These are phyloP conservation scores for Alnus rubra DNA, from an alignment of 306 rosid genomes.

Conservation along the genomic window DNA sequence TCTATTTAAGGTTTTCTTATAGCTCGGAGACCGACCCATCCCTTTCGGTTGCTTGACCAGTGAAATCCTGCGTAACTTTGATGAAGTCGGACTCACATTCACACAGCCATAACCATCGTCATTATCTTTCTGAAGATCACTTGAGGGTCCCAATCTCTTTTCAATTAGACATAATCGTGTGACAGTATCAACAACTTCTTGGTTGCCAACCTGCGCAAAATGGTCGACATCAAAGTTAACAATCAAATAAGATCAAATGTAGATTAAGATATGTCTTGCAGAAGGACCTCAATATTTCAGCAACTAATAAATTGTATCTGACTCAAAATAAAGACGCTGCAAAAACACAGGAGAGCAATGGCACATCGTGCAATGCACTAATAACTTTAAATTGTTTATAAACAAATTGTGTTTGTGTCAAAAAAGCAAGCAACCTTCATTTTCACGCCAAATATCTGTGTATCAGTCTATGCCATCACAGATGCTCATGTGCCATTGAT, in stretches of 20 bases:
- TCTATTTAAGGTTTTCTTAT: constrained; percentile 25
- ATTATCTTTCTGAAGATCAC: constrained; percentile 28
- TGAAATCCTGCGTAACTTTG: constrained; percentile 53
- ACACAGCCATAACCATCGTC: constrained; percentile 33
- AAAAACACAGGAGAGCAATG: background rate
- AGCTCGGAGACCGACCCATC: constrained; percentile 28
- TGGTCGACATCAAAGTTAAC: constrained; percentile 6
- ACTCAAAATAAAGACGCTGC: background rate
- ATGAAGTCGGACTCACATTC: constrained; percentile 45
- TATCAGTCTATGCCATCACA: background rate
- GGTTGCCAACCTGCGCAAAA: constrained; percentile 51
- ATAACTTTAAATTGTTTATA: background rate
- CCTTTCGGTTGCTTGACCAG: constrained; percentile 39
- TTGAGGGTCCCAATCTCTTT: constrained; percentile 29
- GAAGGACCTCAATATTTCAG: background rate
- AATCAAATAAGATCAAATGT: background rate
- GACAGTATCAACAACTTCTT: constrained; percentile 54
- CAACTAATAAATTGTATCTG: background rate
- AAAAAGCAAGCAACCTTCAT: background rate
- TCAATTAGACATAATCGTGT: constrained; percentile 32
- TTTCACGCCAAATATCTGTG: background rate
- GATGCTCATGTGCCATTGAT: background rate
- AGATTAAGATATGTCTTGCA: background rate
- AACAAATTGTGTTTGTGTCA: background rate
- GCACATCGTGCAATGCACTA: background rate